Base-by-base conservation (phyloP, 441 rosid species). In the Theobroma grandiflorum region DNA sequence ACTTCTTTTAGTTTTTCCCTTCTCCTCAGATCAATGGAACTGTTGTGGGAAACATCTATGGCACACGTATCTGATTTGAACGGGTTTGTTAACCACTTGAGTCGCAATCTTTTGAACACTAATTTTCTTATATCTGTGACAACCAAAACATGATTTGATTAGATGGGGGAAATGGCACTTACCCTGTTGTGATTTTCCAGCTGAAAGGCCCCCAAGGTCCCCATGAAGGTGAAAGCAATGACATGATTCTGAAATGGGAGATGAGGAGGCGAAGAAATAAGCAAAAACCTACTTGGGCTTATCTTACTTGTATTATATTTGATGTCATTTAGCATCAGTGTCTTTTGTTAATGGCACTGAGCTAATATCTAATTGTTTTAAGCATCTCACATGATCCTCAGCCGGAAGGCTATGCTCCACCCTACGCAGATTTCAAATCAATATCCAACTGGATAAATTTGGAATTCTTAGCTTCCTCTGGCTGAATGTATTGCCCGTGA, bases 111-210 rank as follows among this genome's bases (percentile, higher is more conserved):
- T 75, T 69, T 79, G 40, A 26, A 8, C 15, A 11, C 22, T 75
- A 65, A 52, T 75, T 52, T 26, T 62, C 31, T 70, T 72, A 55
- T 22, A 55, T 52, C 14, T 9, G 50, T 35, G 43, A 20, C 26
- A 49, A n/a, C 16, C 47, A 45, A 50, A 66, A 45, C 4, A 70
- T 61, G 76, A 65, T 59, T 69, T 85, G 82, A 84, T 79, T 83
- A 38, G 81, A 71, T n/a, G 12, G 31, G 8, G 22, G 42, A 12
- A 71, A 12, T 64, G 80, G 81, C 81, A 18, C n/a, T 8, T 78
- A 63, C 57, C 79, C 37, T 74, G 6, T 57, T 82, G 79, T 79
- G 82, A 74, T 74, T 80, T 85, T 69, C 53, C 12, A 11, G 69
- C 38, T 12, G 2, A 5, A 22, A 10, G 72, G 70, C 73, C 57